Conservation (phyloP, 768 basidiomycete species). For the Leccinum rimulosum region DNA sequence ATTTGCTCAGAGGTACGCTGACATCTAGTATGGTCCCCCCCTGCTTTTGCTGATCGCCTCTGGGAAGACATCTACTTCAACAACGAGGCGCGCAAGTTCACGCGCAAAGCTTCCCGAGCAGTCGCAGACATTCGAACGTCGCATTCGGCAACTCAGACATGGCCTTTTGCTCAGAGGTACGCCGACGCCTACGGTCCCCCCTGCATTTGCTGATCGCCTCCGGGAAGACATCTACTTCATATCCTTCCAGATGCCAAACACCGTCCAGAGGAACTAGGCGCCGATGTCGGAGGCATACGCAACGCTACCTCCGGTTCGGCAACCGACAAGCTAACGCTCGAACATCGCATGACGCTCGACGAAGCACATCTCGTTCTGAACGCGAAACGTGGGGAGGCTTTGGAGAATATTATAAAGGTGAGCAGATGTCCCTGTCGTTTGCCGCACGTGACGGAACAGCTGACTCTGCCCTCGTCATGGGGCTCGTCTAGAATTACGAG, state of each 20-base stretch:
- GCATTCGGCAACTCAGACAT: too few species aligned
- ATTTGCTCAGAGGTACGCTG: too few species aligned
- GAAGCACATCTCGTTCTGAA: conserved; percentile 95
- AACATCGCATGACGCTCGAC: conserved; percentile 90
- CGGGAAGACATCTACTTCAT: too few species aligned
- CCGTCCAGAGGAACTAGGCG: conserved; percentile 66
- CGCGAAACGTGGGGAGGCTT: conserved; percentile 65
- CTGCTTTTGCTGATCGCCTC: too few species aligned
- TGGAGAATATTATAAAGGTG: conserved; percentile 76
- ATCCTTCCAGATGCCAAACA: conserved; percentile 73
- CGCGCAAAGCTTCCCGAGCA: too few species aligned
- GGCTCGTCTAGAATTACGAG: conserved; percentile 72
- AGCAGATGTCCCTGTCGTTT: conserved; percentile 15
- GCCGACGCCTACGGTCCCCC: too few species aligned
- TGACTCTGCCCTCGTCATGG: neutral
- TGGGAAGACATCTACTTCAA: too few species aligned
- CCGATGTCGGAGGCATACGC: conserved; percentile 71
- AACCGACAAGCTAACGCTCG: conserved; percentile 79
- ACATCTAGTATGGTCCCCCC: too few species aligned
- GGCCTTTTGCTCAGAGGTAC: too few species aligned
- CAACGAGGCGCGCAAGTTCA: too few species aligned
- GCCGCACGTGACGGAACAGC: neutral
- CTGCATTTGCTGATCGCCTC: too few species aligned
- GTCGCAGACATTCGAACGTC: too few species aligned
- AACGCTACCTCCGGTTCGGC: conserved; percentile 70